Conservation (phyloP, 1,284 basidiomycete species). For the Omphalotus olearius region DNA sequence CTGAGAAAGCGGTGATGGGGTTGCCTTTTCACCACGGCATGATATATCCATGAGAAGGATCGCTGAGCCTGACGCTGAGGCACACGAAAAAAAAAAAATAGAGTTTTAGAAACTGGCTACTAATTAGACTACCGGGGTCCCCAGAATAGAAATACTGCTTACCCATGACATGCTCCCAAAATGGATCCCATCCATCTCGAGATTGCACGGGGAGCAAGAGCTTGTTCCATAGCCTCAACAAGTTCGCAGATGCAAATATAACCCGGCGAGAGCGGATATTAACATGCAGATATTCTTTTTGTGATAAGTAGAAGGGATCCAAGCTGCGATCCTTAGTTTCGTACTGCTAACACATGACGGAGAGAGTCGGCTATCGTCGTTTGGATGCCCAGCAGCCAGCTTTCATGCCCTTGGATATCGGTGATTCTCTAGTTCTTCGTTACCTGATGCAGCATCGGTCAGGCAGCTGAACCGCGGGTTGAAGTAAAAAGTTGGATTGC, state of each 20-base stretch:
- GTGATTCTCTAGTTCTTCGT: no score
- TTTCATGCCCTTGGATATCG: no score
- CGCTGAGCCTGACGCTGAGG: background rate
- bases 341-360: no score
- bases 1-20: conserved; percentile 13
- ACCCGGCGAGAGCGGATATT: background rate
- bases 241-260: conserved; percentile 2
- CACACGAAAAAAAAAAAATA: background rate
- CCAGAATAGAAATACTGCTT: background rate
- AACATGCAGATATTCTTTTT: background rate
- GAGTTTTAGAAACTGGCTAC: conserved; percentile 6
- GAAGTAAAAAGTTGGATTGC: background rate
- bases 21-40: conserved; percentile 9
- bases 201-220: background rate
- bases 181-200: background rate
- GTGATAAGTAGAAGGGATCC: background rate
- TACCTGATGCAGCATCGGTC: no score
- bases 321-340: no score
- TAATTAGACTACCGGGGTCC: conserved; percentile 8
- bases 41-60: conserved; percentile 5
- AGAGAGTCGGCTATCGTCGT: background rate
- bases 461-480: no score
- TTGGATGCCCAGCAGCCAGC: background rate
- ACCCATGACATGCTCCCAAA: background rate
- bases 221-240: conserved; percentile 19